These are phyloP conservation scores for Leccinum subrobustum DNA, from an alignment of 1,284 basidiomycete species.

Conservation along the genomic window DNA sequence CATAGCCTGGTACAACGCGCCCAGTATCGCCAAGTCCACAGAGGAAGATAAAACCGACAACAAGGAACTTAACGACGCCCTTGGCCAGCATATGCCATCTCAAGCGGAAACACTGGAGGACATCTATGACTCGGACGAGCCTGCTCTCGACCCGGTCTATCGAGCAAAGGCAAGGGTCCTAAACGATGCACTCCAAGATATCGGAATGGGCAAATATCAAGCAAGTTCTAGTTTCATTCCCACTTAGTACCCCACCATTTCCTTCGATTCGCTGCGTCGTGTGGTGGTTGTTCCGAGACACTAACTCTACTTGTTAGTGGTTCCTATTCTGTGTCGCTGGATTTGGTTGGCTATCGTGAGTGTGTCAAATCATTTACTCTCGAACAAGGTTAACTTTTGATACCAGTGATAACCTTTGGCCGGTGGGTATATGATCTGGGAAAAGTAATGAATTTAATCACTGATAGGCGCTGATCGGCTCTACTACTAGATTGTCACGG, in stretches of 20 bases:
- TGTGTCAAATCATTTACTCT: slow-evolving; percentile 7
- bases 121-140: slow-evolving; percentile 41
- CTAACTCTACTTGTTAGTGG: slow-evolving; percentile 35
- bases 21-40: slow-evolving; percentile 17
- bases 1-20: not conserved
- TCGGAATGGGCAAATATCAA: slow-evolving; percentile 75
- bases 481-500: slow-evolving; percentile 46
- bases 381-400: not conserved
- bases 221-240: slow-evolving; percentile 29
- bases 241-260: not conserved
- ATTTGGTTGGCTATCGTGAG: slow-evolving; percentile 72
- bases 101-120: slow-evolving; percentile 34
- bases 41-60: slow-evolving; percentile 3
- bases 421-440: slow-evolving; percentile 38
- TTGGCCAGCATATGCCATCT: not conserved
- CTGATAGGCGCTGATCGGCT: not conserved
- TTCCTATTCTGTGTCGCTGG: slow-evolving; percentile 55
- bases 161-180: slow-evolving; percentile 60
- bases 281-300: slow-evolving; percentile 2
- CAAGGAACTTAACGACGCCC: slow-evolving; percentile 6
- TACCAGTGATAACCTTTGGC: slow-evolving; percentile 62
- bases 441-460: not conserved
- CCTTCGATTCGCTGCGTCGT: not conserved
- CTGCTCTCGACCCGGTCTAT: slow-evolving; percentile 59
- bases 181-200: slow-evolving; percentile 66